Evolutionary conservation across 2,329 filamentous ascomycete genomes (phyloP).

Genomic region (Teratosphaeria zuluensis): DNA sequence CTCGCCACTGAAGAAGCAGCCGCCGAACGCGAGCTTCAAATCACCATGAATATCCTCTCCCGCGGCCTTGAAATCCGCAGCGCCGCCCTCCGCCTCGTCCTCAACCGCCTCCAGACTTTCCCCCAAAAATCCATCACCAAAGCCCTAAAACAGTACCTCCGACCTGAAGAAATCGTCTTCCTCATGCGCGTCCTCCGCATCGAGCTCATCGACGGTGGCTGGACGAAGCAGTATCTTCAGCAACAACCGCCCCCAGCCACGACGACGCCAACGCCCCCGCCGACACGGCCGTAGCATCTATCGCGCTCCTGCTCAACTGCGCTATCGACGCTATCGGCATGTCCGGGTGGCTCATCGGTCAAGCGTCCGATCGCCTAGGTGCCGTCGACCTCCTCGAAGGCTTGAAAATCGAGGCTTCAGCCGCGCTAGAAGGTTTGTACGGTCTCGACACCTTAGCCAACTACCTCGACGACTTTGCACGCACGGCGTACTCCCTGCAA

Average conservation of each 20-base stretch:
- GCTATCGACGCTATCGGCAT: conserved; percentile 68
- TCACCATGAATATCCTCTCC: conserved; percentile 58
- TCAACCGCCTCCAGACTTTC: conserved; percentile 60
- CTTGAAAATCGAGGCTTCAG: conserved; percentile 59
- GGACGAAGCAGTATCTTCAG: conserved; percentile 38
- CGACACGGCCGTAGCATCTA: conserved; percentile 59
- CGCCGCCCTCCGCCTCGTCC: conserved; percentile 55
- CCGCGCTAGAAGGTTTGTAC: conserved; percentile 57
- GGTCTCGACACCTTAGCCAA: background rate
- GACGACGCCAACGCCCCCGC: conserved; percentile 33
- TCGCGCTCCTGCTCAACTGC: conserved; percentile 61
- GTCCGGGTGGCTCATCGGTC: conserved; percentile 63
- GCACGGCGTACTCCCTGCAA: conserved; percentile 57
- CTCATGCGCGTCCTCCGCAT: conserved; percentile 63
- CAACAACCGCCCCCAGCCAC: background rate
- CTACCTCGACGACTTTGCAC: conserved; percentile 40
- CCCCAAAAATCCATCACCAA: conserved; percentile 51
- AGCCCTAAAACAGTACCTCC: conserved; percentile 53
- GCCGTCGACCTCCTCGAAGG: conserved; percentile 55
- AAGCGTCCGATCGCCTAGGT: conserved; percentile 41
- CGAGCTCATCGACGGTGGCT: conserved; percentile 64
- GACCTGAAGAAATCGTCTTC: conserved; percentile 58
- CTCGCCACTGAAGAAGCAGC: conserved; percentile 30
- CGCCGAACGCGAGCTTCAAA: conserved; percentile 48
- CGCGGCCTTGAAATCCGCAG: conserved; percentile 54